phyloP scores from a whole-genome alignment of 1,284 basidiomycete genomes.

The Pseudozyma sp. region DNA sequence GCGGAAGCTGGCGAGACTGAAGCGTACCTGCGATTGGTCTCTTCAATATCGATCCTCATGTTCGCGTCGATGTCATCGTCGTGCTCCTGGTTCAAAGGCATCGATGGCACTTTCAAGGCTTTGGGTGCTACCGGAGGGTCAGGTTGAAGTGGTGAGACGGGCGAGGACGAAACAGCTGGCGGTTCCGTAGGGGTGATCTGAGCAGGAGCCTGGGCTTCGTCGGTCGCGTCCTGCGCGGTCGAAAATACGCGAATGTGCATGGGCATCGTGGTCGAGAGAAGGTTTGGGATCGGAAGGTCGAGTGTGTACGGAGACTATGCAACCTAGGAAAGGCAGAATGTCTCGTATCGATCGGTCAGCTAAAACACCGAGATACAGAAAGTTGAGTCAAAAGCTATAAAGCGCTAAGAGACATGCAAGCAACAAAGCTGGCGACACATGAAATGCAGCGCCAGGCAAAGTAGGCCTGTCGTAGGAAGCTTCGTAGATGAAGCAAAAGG shows the following conservation, averaged over 20 bases:
- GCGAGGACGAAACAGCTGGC: background rate
- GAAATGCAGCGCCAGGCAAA: slow-evolving; percentile 14
- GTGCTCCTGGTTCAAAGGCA: slow-evolving; percentile 1
- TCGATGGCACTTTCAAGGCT: background rate
- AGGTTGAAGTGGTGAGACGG: background rate
- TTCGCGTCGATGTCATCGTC: slow-evolving; percentile 17
- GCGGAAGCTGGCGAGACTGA: slow-evolving; percentile 24
- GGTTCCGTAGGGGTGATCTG: background rate
- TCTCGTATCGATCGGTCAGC: slow-evolving; percentile 51
- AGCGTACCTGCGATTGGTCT: slow-evolving; percentile 37
- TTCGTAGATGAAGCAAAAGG: background rate
- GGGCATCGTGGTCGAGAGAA: background rate
- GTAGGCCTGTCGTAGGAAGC: background rate
- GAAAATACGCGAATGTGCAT: slow-evolving; percentile 9
- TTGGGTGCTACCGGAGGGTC: too few species aligned
- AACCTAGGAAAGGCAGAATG: background rate
- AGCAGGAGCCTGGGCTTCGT: background rate
- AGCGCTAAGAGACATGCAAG: slow-evolving; percentile 21
- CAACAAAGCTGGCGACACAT: slow-evolving; percentile 16
- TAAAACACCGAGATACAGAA: slow-evolving; percentile 46
- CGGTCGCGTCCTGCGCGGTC: slow-evolving; percentile 1
- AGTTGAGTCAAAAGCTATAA: slow-evolving; percentile 11
- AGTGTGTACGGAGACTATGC: slow-evolving; percentile 4
- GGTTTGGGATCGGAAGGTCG: background rate
- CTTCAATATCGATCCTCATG: slow-evolving; percentile 41